Evolutionary conservation across 2,329 filamentous ascomycete genomes (phyloP), one percentile per base, ranked within the genome.

Genomic region (Apiospora hydei): DNA sequence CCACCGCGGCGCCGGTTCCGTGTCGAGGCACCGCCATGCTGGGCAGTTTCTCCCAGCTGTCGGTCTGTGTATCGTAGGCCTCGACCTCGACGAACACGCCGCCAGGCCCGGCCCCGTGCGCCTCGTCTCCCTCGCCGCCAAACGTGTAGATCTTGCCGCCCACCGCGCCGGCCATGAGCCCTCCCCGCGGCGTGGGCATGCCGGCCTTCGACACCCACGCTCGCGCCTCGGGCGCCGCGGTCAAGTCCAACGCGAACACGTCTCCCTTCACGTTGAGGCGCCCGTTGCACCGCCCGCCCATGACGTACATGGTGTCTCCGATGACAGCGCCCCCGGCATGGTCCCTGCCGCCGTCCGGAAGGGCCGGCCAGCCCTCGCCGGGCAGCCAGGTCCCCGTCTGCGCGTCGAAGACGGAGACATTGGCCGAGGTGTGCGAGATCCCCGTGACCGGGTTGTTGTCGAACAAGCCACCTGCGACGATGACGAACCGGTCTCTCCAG

Each of bases 391-490:
- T 21, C 16, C 57, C 57, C 57, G 18, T 41, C 57, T 64, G 57
- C 57, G 34, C n/a, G 30, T 64, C 57, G 57, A 64, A 64, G 10
- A 64, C 57, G 57, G 57, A 64, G 34, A 64, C 57, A 34, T 38
- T 30, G 34, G 34, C 30, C 3, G 11, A 4, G 57, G 57, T 64
- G 57, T 38, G 21, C 18, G 41, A 34, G 57, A 64, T 64, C 57
- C 57, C 34, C 18, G 57, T 64, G 34, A 41, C 41, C 21, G 57
- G 57, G 34, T 64, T 41, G 18, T 64, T 64, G 57, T 64, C 34
- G 30, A 41, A 5, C 34, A 64, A 10, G 16, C 57, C 57, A 10
- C 57, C 57, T 7, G 57, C 57, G 57, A 64, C 21, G 34, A 64
- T 24, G 57, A 41, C 34, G 34, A 64, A 64, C 34, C 34, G 34